Evolutionary conservation across 2,329 filamentous ascomycete species (phyloP).

Genomic region (Stemphylium beticola): DNA sequence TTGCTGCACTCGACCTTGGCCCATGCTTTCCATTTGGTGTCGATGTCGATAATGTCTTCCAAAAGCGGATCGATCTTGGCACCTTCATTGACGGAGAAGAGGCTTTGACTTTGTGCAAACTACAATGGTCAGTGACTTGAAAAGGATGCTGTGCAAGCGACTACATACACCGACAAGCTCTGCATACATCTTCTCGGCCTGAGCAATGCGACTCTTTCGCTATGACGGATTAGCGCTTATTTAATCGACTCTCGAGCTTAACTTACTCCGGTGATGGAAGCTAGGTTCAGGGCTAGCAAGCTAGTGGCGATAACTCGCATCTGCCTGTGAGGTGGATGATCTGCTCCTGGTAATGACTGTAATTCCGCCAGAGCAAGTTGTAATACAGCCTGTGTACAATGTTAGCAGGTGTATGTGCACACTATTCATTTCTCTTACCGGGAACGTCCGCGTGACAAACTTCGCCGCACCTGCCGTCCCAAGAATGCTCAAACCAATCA

Average conservation of each 20-base stretch:
- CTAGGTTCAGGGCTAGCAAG: constrained; percentile 57
- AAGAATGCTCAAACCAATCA: constrained; percentile 60
- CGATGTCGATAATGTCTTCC: constrained; percentile 53
- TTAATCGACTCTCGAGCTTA: too few species aligned
- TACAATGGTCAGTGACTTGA: constrained; percentile 24
- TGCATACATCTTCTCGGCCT: constrained; percentile 59
- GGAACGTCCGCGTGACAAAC: constrained; percentile 57
- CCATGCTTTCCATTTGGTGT: constrained; percentile 60
- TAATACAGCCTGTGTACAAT: constrained; percentile 32
- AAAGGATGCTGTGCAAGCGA: not conserved
- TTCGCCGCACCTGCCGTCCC: constrained; percentile 59
- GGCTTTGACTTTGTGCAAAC: constrained; percentile 57
- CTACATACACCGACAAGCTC: constrained; percentile 54
- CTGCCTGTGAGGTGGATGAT: constrained; percentile 50
- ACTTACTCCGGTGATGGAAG: constrained; percentile 56
- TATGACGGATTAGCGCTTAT: constrained; percentile 19
- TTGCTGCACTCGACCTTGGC: constrained; percentile 60
- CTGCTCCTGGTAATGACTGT: constrained; percentile 50
- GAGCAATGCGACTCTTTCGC: constrained; percentile 52
- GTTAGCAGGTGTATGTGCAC: not conserved
- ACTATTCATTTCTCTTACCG: constrained; percentile 29
- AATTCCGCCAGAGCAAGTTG: constrained; percentile 54
- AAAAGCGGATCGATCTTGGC: constrained; percentile 48
- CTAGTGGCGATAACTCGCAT: constrained; percentile 57
- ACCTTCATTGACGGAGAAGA: constrained; percentile 57